A percentile compares a stretch with the other conserved stretches of the same genome.
Conservation (phyloP, 2,329 filamentous ascomycete genomes). For the Leptographium flavum region DNA sequence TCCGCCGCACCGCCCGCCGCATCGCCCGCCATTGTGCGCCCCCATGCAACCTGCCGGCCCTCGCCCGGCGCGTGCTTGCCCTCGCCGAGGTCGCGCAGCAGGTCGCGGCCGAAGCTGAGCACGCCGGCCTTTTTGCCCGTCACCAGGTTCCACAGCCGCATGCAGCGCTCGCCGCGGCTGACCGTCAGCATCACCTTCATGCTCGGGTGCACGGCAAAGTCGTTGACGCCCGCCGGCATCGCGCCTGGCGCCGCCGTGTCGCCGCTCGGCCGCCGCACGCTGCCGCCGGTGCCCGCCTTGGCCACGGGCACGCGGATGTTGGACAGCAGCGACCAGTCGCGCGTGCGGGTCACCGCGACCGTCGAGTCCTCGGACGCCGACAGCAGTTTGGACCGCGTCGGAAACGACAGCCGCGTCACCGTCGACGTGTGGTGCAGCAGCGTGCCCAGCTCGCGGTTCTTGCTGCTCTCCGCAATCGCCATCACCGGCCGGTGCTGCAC, state of each 20-base stretch:
- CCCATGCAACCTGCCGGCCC: conserved; percentile 68
- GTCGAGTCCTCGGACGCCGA: conserved; percentile 84
- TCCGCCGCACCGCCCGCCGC: background rate
- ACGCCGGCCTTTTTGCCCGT: conserved; percentile 93
- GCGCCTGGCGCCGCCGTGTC: conserved; percentile 76
- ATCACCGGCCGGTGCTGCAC: conserved; percentile 43
- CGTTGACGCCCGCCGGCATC: conserved; percentile 78
- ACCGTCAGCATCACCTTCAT: conserved; percentile 96
- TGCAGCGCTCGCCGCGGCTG: conserved; percentile 74
- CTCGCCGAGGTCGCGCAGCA: conserved; percentile 65
- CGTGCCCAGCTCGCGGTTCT: conserved; percentile 77
- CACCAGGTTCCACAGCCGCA: conserved; percentile 92
- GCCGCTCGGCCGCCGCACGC: conserved; percentile 52
- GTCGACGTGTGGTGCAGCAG: conserved; percentile 76
- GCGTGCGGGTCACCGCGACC: conserved; percentile 71
- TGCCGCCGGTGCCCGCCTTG: conserved; percentile 46
- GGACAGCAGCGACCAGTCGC: conserved; percentile 80
- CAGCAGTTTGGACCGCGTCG: conserved; percentile 73
- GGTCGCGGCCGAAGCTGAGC: conserved; percentile 63
- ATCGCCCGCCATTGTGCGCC: conserved; percentile 16
- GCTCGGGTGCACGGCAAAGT: conserved; percentile 89
- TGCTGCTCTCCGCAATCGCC: conserved; percentile 61
- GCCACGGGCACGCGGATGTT: conserved; percentile 81
- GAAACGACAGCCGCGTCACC: conserved; percentile 68
- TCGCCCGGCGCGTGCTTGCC: conserved; percentile 61